Evolutionary conservation across 441 rosid genomes (phyloP), one percentile per base, ranked within the genome.

Genomic region (Sinapis alba): DNA sequence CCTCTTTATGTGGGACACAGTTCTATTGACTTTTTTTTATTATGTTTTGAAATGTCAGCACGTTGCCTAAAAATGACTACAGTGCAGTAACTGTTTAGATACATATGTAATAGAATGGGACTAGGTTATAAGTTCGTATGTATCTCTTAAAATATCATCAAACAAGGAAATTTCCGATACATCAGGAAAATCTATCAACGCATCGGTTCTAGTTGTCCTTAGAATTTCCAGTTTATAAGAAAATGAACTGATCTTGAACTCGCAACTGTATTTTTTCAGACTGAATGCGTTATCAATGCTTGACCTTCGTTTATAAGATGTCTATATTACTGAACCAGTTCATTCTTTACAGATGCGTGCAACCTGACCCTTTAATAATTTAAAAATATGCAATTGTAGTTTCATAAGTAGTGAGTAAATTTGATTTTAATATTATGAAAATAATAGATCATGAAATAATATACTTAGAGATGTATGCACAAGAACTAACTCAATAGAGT

Each of bases 1-100:
- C 77, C 73, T 60, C 76, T 60, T 53, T 71, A 47, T 71, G 68
- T 65, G 80, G 76, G 77, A 1, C 63, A 65, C 23, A 65, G 34
- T 45, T 13, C 24, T 32, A 59, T 32, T 9, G 58, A 45, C 66
- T 30, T 32, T 57, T n/a, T 32, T 10, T 10, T 51, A 61, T 67
- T 7, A 26, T 3, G 65, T 50, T 34, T 62, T 68, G 9, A 24
- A 75, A 68, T 60, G 18, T 58, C 71, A 54, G 59, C 19, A 73
- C 18, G 27, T 54, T 56, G 64, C 57, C 4, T 41, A 23, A n/a
- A 38, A 38, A 21, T 36, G 18, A 11, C 16, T 62, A 3, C 20
- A 63, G 26, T 65, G 69, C 24, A 65, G 43, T 36, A 36, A 62
- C 41, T 62, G 28, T 20, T 30, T 64, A 43, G 69, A 64, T 64